These are phyloP conservation scores for Candida namnaoensis DNA, from an alignment of 805 yeast genomes.

Conservation along the genomic window DNA sequence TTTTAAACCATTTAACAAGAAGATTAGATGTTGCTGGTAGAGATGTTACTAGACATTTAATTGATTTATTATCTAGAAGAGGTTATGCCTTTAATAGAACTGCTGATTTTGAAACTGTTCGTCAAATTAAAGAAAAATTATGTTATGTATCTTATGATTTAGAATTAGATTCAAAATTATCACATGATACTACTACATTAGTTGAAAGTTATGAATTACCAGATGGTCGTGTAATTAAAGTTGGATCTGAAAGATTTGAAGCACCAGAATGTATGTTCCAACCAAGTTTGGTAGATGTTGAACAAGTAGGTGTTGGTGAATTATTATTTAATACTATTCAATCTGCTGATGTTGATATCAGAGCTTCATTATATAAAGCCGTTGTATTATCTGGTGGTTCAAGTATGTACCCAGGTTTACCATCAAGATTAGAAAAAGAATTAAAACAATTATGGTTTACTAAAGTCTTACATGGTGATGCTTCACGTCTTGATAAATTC, in stretches of 20 bases:
- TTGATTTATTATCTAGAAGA: conserved; percentile 83
- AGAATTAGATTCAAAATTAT: conserved; percentile 77
- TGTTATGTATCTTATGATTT: conserved; percentile 94
- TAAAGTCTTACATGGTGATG: conserved; percentile 78
- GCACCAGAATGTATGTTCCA: conserved; percentile 97
- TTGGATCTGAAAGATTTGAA: conserved; percentile 92
- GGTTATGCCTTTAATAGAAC: conserved; percentile 98
- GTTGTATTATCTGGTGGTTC: conserved; percentile 97
- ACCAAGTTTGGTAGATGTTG: conserved; percentile 90
- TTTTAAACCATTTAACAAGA: conserved; percentile 86
- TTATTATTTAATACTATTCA: conserved; percentile 86
- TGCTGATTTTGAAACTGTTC: conserved; percentile 97
- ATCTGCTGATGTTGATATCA: conserved; percentile 88
- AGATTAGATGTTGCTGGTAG: conserved; percentile 97
- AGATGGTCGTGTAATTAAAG: conserved; percentile 89
- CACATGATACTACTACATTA: conserved; percentile 91
- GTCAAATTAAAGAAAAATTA: conserved; percentile 93
- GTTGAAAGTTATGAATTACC: conserved; percentile 92
- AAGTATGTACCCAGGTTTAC: conserved; percentile 97
- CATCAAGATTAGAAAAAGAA: conserved; percentile 91
- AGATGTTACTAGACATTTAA: conserved; percentile 94
- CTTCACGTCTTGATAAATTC: conserved; percentile 80
- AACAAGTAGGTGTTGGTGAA: conserved; percentile 96
- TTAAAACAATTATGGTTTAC: conserved; percentile 94
- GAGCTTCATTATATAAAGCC: conserved; percentile 82